Evolutionary conservation across 768 basidiomycete species (phyloP).

Genomic region (Hypholoma fasciculare): DNA sequence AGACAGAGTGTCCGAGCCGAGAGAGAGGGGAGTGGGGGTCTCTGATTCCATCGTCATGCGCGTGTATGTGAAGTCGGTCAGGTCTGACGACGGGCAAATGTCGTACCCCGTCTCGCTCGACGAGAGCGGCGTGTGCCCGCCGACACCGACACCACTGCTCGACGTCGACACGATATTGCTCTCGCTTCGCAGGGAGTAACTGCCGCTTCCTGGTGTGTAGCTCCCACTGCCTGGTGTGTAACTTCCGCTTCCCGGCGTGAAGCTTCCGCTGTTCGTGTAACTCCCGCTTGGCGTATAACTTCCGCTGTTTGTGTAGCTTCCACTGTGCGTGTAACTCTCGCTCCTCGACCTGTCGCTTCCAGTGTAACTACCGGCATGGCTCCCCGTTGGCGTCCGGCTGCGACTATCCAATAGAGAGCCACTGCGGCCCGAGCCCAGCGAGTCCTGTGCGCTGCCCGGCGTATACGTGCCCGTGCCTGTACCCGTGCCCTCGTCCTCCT

Average conservation of each 20-base stretch:
- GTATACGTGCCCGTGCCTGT: slow-evolving; percentile 22
- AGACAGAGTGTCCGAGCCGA: slow-evolving; percentile 32
- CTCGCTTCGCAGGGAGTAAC: slow-evolving; percentile 22
- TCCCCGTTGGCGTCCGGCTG: slow-evolving; percentile 4
- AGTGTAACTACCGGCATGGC: slow-evolving; percentile 16
- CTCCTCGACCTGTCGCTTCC: slow-evolving; percentile 14
- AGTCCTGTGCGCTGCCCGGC: slow-evolving; percentile 22
- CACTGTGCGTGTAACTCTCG: slow-evolving; percentile 7
- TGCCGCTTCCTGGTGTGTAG: slow-evolving; percentile 22
- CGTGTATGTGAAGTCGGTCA: slow-evolving; percentile 39
- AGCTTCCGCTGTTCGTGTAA: slow-evolving; percentile 21
- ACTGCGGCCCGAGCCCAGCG: slow-evolving; percentile 15
- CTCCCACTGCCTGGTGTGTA: slow-evolving; percentile 28
- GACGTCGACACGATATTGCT: slow-evolving; percentile 11
- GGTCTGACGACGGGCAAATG: slow-evolving; percentile 51
- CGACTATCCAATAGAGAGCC: not conserved
- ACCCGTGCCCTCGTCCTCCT: slow-evolving; percentile 51
- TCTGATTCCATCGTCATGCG: slow-evolving; percentile 27
- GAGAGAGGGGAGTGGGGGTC: slow-evolving; percentile 34
- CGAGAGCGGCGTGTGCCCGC: slow-evolving; percentile 31
- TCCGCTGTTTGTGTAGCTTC: slow-evolving; percentile 11
- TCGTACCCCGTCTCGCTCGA: slow-evolving; percentile 55
- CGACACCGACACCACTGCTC: slow-evolving; percentile 15
- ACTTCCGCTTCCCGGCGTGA: slow-evolving; percentile 24
- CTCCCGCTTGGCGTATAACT: slow-evolving; percentile 13